Evolutionary conservation across 805 yeast genomes (phyloP).

Genomic region (Pichia occidentalis): DNA sequence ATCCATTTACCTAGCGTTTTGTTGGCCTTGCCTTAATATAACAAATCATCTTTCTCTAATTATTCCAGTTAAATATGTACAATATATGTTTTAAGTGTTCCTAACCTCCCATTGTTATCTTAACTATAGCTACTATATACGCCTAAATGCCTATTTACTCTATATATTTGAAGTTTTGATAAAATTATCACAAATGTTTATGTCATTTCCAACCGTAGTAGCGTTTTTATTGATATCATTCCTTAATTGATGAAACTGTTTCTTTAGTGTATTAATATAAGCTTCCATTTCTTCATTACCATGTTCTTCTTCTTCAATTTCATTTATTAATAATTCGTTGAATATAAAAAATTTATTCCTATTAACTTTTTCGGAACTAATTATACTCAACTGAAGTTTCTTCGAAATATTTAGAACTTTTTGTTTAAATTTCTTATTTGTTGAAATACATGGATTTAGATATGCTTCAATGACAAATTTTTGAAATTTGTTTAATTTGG

Average conservation of each 20-base stretch:
- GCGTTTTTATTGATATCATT: background rate
- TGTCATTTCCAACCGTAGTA: background rate
- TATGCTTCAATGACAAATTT: conserved; percentile 12
- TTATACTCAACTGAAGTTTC: conserved; percentile 9
- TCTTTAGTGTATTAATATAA: conserved; percentile 2
- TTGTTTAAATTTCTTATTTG: conserved; percentile 4
- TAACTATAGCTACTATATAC: background rate
- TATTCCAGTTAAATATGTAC: conserved; percentile 1
- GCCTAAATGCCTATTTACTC: background rate
- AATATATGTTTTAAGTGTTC: too few species aligned
- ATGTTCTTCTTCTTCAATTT: conserved; percentile 12
- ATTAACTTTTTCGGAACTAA: conserved; percentile 3
- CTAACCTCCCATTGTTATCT: too few species aligned
- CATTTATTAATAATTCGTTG: conserved; percentile 16
- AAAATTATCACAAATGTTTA: background rate
- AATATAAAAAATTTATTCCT: conserved; percentile 14
- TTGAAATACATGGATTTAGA: conserved; percentile 13
- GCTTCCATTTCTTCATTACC: conserved; percentile 2
- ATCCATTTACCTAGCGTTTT: background rate
- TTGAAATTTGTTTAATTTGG: conserved; percentile 9
- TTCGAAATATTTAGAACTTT: conserved; percentile 15
- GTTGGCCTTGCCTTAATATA: too few species aligned
- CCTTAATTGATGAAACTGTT: background rate
- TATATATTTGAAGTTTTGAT: background rate
- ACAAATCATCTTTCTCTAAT: too few species aligned